Evolutionary conservation across 2,329 filamentous ascomycete genomes (phyloP).

Genomic region (Cladophialophora immunda): DNA sequence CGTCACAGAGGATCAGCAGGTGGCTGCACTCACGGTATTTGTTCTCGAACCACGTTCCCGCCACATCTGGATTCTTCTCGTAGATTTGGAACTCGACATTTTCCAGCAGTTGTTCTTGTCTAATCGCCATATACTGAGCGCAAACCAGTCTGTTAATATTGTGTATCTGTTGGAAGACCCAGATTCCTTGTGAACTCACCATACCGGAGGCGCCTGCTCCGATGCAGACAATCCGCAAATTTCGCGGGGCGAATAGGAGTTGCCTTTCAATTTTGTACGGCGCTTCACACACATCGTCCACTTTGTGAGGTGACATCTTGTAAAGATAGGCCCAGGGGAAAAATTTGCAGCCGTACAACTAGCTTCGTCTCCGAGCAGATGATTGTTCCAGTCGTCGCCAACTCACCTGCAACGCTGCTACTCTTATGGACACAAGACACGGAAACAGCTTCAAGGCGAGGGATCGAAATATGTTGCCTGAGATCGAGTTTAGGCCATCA

Average conservation of each 20-base stretch:
- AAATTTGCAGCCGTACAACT: too few relatives aligned
- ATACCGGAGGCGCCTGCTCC: conserved; percentile 37
- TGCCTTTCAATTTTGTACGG: conserved; percentile 7
- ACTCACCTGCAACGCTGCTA: too few relatives aligned
- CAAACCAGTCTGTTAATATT: conserved; percentile 41
- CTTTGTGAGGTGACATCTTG: conserved; percentile 8
- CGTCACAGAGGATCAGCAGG: too few relatives aligned
- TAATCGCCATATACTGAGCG: conserved; percentile 37
- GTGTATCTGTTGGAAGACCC: not conserved
- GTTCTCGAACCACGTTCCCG: conserved; percentile 46
- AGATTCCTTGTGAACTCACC: not conserved
- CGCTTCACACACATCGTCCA: not conserved
- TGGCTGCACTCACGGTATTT: too few relatives aligned
- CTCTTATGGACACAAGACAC: too few relatives aligned
- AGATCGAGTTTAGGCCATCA: too few relatives aligned
- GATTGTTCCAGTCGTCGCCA: too few relatives aligned
- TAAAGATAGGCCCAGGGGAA: too few relatives aligned
- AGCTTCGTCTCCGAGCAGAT: too few relatives aligned
- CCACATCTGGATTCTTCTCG: conserved; percentile 43
- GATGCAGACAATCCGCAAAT: conserved; percentile 32
- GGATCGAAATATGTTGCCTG: too few relatives aligned
- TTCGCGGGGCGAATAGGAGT: conserved; percentile 19
- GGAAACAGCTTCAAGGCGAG: too few relatives aligned
- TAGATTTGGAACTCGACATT: conserved; percentile 42
- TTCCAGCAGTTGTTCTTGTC: conserved; percentile 23